Percentiles rank a stretch among this genome's conserved stretches.
Conservation (phyloP, 495 filamentous ascomycete genomes). For the Aspergillus avenaceus region DNA sequence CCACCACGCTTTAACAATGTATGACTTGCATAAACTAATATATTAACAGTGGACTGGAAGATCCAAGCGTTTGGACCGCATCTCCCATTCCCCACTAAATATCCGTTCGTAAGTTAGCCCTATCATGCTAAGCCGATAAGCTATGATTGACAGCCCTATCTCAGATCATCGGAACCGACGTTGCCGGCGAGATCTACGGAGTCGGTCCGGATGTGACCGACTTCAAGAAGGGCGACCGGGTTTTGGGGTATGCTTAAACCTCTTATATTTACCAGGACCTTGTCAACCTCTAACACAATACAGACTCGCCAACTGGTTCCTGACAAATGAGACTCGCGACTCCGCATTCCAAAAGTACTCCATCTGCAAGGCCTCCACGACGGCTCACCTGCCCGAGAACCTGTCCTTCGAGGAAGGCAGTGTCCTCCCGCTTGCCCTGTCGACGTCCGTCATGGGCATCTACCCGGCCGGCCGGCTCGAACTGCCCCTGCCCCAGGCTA, state of each 20-base stretch:
- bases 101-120: neutral
- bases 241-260: slow-evolving; percentile 32
- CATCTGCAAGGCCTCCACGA: slow-evolving; percentile 16
- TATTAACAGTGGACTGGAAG: slow-evolving; percentile 15
- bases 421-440: slow-evolving; percentile 44
- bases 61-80: slow-evolving; percentile 17
- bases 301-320: slow-evolving; percentile 11
- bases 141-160: slow-evolving; percentile 11
- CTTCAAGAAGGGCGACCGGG: slow-evolving; percentile 38
- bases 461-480: slow-evolving; percentile 37
- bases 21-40: neutral
- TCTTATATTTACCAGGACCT: too few relatives aligned
- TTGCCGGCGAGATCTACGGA: slow-evolving; percentile 35
- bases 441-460: slow-evolving; percentile 44
- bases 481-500: slow-evolving; percentile 15
- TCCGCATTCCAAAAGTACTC: slow-evolving; percentile 30
- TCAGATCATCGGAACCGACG: slow-evolving; percentile 33
- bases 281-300: slow-evolving; percentile 10
- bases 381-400: slow-evolving; percentile 30
- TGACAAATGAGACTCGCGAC: slow-evolving; percentile 17
- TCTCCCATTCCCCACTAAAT: slow-evolving; percentile 4
- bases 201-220: slow-evolving; percentile 28
- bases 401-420: slow-evolving; percentile 37
- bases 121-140: neutral
- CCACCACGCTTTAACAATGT: too few relatives aligned